Percentiles rank a stretch among this genome's conserved stretches.
phyloP scores from a whole-genome alignment of 495 filamentous ascomycete genomes.

The Lepidopterella palustris region DNA sequence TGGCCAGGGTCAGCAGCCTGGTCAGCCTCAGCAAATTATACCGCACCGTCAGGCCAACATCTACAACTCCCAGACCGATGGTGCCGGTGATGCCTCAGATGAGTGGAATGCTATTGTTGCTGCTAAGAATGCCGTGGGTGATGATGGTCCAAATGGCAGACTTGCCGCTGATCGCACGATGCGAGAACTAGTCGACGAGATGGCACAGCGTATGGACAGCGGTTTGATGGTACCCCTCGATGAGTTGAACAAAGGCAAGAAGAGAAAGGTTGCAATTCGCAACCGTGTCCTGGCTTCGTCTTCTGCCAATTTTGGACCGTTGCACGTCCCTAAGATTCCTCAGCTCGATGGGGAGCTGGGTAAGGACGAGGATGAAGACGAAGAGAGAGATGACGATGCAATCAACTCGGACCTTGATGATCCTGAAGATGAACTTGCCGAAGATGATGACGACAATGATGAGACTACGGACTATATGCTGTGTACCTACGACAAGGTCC shows the following conservation, averaged over 20 bases:
- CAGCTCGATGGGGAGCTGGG: constrained; percentile 63
- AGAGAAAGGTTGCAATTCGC: constrained; percentile 35
- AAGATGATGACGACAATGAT: constrained; percentile 74
- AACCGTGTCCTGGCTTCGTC: constrained; percentile 20
- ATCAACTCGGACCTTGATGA: constrained; percentile 99
- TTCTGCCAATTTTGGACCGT: not conserved
- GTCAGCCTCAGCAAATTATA: constrained; percentile 43
- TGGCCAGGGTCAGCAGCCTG: constrained; percentile 42
- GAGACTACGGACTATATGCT: constrained; percentile 76
- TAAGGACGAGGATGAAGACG: constrained; percentile 52
- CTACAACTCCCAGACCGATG: constrained; percentile 61
- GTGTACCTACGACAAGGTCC: constrained; percentile 98
- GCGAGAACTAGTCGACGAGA: constrained; percentile 59
- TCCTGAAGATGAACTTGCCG: constrained; percentile 72
- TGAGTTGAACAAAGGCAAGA: constrained; percentile 32
- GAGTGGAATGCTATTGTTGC: constrained; percentile 56
- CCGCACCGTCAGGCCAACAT: constrained; percentile 32
- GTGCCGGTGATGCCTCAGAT: constrained; percentile 49
- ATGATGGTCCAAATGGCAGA: constrained; percentile 36
- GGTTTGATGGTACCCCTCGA: constrained; percentile 68
- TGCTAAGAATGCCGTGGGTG: constrained; percentile 46
- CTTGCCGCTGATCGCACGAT: constrained; percentile 55
- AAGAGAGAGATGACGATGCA: constrained; percentile 78
- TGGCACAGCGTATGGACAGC: constrained; percentile 65
- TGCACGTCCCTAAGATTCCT: constrained; percentile 26